Conservation (phyloP, 2,329 filamentous ascomycete genomes). For the Graphilbum sp. region DNA sequence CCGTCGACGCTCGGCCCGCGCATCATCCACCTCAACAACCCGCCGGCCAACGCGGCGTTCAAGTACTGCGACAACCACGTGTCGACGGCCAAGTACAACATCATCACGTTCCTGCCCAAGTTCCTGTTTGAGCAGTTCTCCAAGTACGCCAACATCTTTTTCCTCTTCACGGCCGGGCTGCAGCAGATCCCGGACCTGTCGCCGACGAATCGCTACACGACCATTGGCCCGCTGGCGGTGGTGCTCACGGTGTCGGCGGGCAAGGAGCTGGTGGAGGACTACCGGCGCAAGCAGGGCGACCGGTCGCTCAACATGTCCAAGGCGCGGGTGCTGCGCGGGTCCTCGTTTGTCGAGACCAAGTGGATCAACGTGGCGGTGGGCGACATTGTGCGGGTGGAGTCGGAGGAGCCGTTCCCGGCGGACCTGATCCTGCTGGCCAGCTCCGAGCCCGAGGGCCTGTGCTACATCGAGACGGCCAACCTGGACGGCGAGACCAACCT, state of each 20-base stretch:
- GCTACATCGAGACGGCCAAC: slow-evolving; percentile 97
- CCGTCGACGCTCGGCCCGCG: slow-evolving; percentile 82
- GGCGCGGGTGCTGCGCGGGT: slow-evolving; percentile 67
- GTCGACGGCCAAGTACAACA: slow-evolving; percentile 94
- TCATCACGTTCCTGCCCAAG: slow-evolving; percentile 84
- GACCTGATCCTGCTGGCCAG: slow-evolving; percentile 85
- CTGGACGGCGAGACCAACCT: slow-evolving; percentile 95
- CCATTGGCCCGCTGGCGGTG: slow-evolving; percentile 81
- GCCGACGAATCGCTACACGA: slow-evolving; percentile 89
- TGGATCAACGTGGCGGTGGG: slow-evolving; percentile 92
- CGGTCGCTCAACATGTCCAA: slow-evolving; percentile 76
- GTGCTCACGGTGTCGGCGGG: slow-evolving; percentile 88
- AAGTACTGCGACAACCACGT: slow-evolving; percentile 95
- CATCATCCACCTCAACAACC: slow-evolving; percentile 91
- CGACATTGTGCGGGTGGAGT: slow-evolving; percentile 84
- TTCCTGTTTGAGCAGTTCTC: slow-evolving; percentile 98
- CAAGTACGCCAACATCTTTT: slow-evolving; percentile 98
- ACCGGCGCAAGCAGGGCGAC: slow-evolving; percentile 75
- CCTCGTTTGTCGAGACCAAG: slow-evolving; percentile 68
- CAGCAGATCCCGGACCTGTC: slow-evolving; percentile 94
- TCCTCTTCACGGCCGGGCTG: slow-evolving; percentile 87
- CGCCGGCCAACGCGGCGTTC: slow-evolving; percentile 73
- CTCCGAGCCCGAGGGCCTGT: slow-evolving; percentile 91
- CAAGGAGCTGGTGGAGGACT: slow-evolving; percentile 90
- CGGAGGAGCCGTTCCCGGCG: slow-evolving; percentile 86